These are phyloP conservation scores for Epichloe hybrida DNA, from an alignment of 2,329 filamentous ascomycete species.

Conservation along the genomic window DNA sequence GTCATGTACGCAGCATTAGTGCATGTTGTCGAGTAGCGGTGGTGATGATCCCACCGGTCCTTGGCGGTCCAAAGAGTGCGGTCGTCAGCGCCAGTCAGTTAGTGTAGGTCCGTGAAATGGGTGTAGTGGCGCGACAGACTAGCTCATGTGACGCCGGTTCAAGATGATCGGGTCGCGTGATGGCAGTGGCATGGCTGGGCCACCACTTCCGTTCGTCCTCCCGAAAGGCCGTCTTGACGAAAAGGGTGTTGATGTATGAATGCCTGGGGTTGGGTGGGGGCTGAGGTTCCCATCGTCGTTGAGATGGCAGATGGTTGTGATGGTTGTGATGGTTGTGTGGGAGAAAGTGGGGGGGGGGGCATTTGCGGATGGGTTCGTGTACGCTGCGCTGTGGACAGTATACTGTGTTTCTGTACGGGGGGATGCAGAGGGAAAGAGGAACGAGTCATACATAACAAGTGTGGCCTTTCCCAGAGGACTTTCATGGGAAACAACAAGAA, in stretches of 20 bases:
- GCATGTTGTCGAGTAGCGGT: neutral
- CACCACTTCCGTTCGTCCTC: neutral
- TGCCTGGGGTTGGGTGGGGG: too few species aligned
- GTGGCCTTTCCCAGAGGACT: too few species aligned
- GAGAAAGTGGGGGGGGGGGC: too few species aligned
- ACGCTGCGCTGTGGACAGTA: too few species aligned
- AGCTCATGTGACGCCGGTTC: constrained; percentile 6
- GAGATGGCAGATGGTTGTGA: too few species aligned
- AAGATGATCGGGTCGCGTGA: constrained; percentile 9
- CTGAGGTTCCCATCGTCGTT: too few species aligned
- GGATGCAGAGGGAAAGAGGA: neutral
- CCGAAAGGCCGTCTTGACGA: neutral
- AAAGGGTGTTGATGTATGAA: too few species aligned
- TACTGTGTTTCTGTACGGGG: too few species aligned
- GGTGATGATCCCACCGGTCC: neutral
- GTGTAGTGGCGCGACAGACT: neutral
- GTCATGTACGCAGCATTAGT: neutral
- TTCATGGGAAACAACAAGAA: neutral
- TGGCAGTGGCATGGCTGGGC: neutral
- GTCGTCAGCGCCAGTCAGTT: neutral
- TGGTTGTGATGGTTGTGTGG: too few species aligned
- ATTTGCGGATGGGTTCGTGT: too few species aligned
- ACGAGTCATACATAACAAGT: neutral
- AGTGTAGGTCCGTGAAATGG: neutral
- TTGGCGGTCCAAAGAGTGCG: neutral